Evolutionary conservation across 139 green algal genomes (phyloP).

Genomic region (Monoraphidium neglectum): DNA sequence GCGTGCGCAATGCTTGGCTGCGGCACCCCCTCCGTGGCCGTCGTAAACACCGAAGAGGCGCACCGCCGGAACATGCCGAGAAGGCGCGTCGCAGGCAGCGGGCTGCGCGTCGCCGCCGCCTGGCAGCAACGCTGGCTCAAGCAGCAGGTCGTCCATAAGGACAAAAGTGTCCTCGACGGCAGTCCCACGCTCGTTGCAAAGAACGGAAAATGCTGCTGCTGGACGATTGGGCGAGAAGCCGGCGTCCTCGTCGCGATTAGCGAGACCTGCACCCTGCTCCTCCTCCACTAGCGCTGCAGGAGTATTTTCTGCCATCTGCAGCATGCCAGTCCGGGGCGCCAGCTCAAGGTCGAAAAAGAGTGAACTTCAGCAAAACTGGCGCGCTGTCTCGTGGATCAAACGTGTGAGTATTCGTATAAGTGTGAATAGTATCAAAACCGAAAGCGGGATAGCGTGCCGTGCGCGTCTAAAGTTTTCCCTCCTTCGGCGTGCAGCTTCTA

Average conservation of each 20-base stretch:
- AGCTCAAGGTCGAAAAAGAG: too few species aligned
- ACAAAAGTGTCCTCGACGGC: background rate
- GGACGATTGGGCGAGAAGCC: too few species aligned
- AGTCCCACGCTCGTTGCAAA: background rate
- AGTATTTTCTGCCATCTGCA: background rate
- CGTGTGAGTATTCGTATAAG: too few species aligned
- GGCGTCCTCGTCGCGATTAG: too few species aligned
- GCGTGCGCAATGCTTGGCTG: constrained; percentile 24
- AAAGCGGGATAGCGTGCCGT: too few species aligned
- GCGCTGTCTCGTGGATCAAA: too few species aligned
- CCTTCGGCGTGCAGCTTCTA: too few species aligned
- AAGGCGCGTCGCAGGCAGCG: background rate
- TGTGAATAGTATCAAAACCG: too few species aligned
- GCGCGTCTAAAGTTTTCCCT: too few species aligned
- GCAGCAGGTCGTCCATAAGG: background rate
- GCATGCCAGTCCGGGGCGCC: background rate
- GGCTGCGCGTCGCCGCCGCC: background rate
- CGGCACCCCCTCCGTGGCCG: constrained; percentile 47
- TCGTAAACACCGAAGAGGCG: constrained; percentile 56
- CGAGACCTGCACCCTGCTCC: too few species aligned
- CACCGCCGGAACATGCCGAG: constrained; percentile 11
- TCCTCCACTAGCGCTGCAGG: background rate
- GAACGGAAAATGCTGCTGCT: too few species aligned
- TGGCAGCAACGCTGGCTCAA: background rate
- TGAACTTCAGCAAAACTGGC: too few species aligned